phyloP scores from a whole-genome alignment of 805 yeast genomes.

The Saccharomycopsis sp. region DNA sequence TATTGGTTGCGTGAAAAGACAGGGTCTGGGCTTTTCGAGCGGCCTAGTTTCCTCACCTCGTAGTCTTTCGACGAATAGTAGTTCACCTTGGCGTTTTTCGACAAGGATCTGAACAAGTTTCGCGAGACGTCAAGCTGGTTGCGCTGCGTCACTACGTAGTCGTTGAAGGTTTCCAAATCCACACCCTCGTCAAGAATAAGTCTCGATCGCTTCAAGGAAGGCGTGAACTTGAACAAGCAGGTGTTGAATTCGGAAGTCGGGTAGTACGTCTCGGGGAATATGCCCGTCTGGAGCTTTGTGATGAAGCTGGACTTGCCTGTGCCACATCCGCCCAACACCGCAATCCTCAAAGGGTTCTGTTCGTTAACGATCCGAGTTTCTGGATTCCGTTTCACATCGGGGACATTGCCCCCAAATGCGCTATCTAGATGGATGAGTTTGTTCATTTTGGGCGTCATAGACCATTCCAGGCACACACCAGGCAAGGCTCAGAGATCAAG shows the following conservation, averaged over 20 bases:
- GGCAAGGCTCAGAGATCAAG: too few species aligned
- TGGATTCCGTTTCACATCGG: neutral
- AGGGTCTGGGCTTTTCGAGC: neutral
- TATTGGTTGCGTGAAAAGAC: neutral
- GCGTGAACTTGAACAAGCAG: slow-evolving; percentile 47
- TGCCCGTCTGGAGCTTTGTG: slow-evolving; percentile 40
- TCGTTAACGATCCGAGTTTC: slow-evolving; percentile 21
- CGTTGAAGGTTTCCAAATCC: slow-evolving; percentile 26
- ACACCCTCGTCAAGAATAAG: slow-evolving; percentile 43
- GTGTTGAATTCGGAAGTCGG: slow-evolving; percentile 64
- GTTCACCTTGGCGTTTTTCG: neutral
- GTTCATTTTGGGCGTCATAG: neutral
- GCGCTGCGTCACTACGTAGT: neutral
- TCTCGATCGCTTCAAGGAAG: slow-evolving; percentile 34
- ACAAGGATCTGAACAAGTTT: neutral
- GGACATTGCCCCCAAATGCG: neutral
- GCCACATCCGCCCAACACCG: slow-evolving; percentile 51
- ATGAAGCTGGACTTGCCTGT: slow-evolving; percentile 58
- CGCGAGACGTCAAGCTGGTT: neutral
- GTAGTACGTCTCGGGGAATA: slow-evolving; percentile 61
- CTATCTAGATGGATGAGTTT: neutral
- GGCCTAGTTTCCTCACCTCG: neutral
- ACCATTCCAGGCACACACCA: too few species aligned
- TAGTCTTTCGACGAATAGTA: neutral
- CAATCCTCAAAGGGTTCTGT: slow-evolving; percentile 45